Evolutionary conservation across 352 stramenopile species (phyloP).

Genomic region (Phytophthora fragariaefolia): DNA sequence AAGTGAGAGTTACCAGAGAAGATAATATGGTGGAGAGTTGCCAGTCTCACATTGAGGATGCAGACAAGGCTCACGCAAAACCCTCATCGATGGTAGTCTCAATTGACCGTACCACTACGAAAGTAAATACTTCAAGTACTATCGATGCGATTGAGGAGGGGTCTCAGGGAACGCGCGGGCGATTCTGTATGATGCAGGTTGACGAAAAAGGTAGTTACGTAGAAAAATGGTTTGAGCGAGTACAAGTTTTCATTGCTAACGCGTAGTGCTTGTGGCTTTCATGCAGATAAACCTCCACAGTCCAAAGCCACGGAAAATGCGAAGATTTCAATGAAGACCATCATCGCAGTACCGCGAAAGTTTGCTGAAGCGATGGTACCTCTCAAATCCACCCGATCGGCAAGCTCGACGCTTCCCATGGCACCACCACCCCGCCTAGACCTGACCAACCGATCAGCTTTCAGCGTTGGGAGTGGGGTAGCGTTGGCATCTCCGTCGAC

Average conservation of each 20-base stretch:
- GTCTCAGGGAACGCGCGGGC: constrained; percentile 17
- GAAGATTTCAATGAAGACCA: constrained; percentile 23
- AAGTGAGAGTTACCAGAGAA: constrained; percentile 3
- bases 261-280: not conserved
- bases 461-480: not conserved
- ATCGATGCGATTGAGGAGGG: constrained; percentile 4
- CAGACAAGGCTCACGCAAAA: constrained; percentile 4
- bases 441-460: not conserved
- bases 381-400: not conserved
- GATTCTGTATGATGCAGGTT: constrained; percentile 44
- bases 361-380: constrained; percentile 11
- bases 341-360: constrained; percentile 32
- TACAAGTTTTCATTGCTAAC: constrained; percentile 14
- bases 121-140: constrained; percentile 2
- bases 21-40: not conserved
- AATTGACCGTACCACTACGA: not conserved
- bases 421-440: constrained; percentile 11
- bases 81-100: not conserved
- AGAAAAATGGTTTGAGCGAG: no score
- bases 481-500: constrained; percentile 22
- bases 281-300: not conserved
- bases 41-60: not conserved
- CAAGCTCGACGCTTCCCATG: constrained; percentile 14
- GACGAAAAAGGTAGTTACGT: constrained; percentile 35
- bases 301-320: constrained; percentile 14